Evolutionary conservation across 108 stramenopile genomes (phyloP).

Genomic region (Cyclotella sp.): DNA sequence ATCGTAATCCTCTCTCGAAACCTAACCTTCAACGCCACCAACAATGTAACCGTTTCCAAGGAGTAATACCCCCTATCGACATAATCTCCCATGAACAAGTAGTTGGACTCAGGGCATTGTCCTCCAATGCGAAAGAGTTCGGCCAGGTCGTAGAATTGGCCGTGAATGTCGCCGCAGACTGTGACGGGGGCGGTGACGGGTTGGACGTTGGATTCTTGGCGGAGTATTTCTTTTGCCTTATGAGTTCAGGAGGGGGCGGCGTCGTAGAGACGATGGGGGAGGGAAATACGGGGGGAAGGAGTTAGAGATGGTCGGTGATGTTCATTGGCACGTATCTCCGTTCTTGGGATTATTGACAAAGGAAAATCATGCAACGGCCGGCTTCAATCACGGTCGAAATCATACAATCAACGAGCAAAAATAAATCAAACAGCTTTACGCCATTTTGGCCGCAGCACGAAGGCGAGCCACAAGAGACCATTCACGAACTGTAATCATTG

Average conservation of each 20-base stretch:
- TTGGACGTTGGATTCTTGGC: constrained; percentile 87
- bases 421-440: background rate
- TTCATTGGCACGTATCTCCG: constrained; percentile 87
- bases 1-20: constrained; percentile 94
- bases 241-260: constrained; percentile 49
- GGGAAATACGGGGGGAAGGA: constrained; percentile 15
- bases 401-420: constrained; percentile 90
- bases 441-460: background rate
- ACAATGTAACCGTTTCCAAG: constrained; percentile 94
- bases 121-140: constrained; percentile 95
- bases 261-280: too few relatives aligned
- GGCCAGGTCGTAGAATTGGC: constrained; percentile 95
- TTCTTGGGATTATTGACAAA: constrained; percentile 81
- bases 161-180: constrained; percentile 92
- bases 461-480: background rate
- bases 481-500: background rate
- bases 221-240: constrained; percentile 79
- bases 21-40: constrained; percentile 95
- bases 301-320: constrained; percentile 84
- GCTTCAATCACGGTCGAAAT: constrained; percentile 94
- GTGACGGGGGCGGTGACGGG: constrained; percentile 92
- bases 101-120: constrained; percentile 95
- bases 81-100: constrained; percentile 99
- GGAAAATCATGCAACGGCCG: constrained; percentile 74
- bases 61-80: constrained; percentile 98